A percentile compares a stretch with the other conserved stretches of the same genome.
These are phyloP conservation scores for Ascoidea asiatica DNA, from an alignment of 805 yeast species.

Conservation along the genomic window DNA sequence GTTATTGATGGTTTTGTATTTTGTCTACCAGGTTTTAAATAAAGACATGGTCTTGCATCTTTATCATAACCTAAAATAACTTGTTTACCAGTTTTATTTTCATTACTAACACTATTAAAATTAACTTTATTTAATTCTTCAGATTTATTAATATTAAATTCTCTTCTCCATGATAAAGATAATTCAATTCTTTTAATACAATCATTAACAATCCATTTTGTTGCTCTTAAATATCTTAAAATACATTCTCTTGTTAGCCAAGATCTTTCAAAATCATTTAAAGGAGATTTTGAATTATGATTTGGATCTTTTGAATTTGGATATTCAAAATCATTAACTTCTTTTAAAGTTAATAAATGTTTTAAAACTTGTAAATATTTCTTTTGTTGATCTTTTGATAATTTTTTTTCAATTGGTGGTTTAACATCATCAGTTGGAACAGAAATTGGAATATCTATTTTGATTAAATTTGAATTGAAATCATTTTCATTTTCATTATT, in stretches of 20 bases:
- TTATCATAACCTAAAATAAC: conserved; percentile 84
- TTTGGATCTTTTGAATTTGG: conserved; percentile 1
- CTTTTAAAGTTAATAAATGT: conserved; percentile 27
- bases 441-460: conserved; percentile 36
- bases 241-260: conserved; percentile 94
- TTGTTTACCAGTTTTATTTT: conserved; percentile 87
- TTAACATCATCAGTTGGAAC: conserved; percentile 32
- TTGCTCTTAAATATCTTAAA: conserved; percentile 80
- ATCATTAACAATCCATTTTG: conserved; percentile 71
- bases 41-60: conserved; percentile 82
- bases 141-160: conserved; percentile 8
- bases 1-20: conserved; percentile 81
- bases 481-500: too few relatives aligned
- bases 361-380: conserved; percentile 49
- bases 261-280: conserved; percentile 27
- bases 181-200: conserved; percentile 64
- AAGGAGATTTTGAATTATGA: not conserved
- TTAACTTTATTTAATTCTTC: conserved; percentile 40
- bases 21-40: conserved; percentile 89
- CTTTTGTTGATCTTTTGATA: conserved; percentile 39
- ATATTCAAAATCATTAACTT: conserved; percentile 1
- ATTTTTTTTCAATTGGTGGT: conserved; percentile 32
- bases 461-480: conserved; percentile 12
- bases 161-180: conserved; percentile 82
- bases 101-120: conserved; percentile 40